phyloP scores from a whole-genome alignment of 768 basidiomycete genomes.

The Russula emetica region DNA sequence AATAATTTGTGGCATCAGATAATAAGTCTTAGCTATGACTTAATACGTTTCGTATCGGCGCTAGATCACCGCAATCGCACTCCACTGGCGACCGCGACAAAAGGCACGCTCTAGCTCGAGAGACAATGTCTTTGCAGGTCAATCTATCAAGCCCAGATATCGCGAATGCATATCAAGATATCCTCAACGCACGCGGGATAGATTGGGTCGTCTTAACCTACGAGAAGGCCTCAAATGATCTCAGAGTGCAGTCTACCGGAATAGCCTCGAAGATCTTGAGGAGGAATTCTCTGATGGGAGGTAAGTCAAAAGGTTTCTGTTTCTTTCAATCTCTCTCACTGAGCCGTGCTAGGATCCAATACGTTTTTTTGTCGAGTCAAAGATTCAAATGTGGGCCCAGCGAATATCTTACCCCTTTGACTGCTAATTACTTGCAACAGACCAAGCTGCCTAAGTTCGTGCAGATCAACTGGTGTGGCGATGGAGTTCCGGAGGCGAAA shows the following conservation, averaged over 20 bases:
- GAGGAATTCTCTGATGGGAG: constrained; percentile 95
- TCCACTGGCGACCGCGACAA: too few species aligned
- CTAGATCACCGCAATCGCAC: background rate
- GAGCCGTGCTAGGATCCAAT: constrained; percentile 68
- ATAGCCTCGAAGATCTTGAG: constrained; percentile 80
- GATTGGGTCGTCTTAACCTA: constrained; percentile 82
- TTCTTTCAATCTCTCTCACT: constrained; percentile 15
- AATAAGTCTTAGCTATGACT: background rate
- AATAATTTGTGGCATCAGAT: too few species aligned
- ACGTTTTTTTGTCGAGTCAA: constrained; percentile 82
- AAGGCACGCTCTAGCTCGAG: background rate
- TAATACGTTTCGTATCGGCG: background rate
- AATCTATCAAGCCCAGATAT: constrained; percentile 75
- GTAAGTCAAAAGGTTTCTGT: constrained; percentile 41
- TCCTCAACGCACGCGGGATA: constrained; percentile 60
- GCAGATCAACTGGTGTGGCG: constrained; percentile 96
- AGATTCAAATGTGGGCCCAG: constrained; percentile 68
- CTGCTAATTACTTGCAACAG: constrained; percentile 37
- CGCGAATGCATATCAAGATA: constrained; percentile 66
- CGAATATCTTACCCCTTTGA: background rate
- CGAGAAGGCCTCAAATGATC: constrained; percentile 75
- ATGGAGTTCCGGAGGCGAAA: constrained; percentile 87
- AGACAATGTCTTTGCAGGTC: constrained; percentile 68
- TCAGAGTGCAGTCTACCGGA: constrained; percentile 85
- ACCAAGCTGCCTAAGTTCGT: constrained; percentile 86